Evolutionary conservation across 768 basidiomycete genomes (phyloP), one percentile per base, ranked within the genome.

Genomic region (Panaeolus cyanescens): DNA sequence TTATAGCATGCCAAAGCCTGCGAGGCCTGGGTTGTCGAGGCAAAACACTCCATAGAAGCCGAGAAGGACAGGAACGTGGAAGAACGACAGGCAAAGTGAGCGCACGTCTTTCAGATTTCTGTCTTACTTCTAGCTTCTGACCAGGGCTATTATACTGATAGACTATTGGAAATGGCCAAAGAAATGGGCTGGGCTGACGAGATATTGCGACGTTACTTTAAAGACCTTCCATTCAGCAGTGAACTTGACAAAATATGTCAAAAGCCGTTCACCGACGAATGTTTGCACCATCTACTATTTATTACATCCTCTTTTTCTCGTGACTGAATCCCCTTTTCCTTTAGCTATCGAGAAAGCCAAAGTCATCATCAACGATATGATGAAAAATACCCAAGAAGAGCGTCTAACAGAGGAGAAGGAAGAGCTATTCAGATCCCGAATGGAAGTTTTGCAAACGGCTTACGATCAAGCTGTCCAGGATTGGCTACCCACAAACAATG

Each of bases 121-220:
- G 5, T 1, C n/a, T 20, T 2, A 6, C 3, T 17, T 7, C 17
- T n/a, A n/a, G n/a, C n/a, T n/a, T n/a, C n/a, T n/a, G n/a, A n/a
- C n/a, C n/a, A n/a, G n/a, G n/a, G n/a, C n/a, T n/a, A n/a, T n/a
- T n/a, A n/a, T n/a, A n/a, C n/a, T n/a, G n/a, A n/a, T n/a, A 62
- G 65, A 53, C n/a, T 64, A n/a, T 1, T 53, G 2, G 34, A 58
- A 9, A 39, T 53, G 6, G n/a, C 62, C 15, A 59, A 57, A 32
- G 32, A 57, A 30, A 50, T 60, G 5, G 58, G 61, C 5, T 61
- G 61, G 55, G 58, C 40, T 50, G 50, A 64, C 30, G 65, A 64
- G 10, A 15, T 66, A 19, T 31, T 45, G 5, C 28, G 30, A 31
- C 32, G 58, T 30, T 25, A 8, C 3, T 6, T 12, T 15, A 15